Base-by-base conservation (phyloP, 1,284 basidiomycete genomes). In the Hymenochaete sp. region DNA sequence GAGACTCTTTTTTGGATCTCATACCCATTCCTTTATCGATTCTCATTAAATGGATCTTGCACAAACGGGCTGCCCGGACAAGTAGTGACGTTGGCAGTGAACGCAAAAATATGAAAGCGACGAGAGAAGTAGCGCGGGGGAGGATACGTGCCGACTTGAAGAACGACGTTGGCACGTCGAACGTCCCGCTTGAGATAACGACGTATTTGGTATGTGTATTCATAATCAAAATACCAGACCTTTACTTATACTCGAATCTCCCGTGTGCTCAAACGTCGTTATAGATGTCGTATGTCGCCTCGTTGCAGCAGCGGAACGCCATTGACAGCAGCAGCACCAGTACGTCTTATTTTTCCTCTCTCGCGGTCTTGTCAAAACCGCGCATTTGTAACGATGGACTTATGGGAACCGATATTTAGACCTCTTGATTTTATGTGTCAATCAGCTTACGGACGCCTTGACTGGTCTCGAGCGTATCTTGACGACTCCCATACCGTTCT, bases 401-500 rank as follows among this genome's bases (percentile, higher is more conserved):
- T 31, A 10, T 31, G 9, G 14, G 14, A 24, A 21, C 39, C 26
- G 16, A 14, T 21, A 43, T 45, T 5, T 48, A 82, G 80, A 74
- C 54, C 59, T 65, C n/a, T 62, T 87, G 16, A 49, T 82, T 0
- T 56, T 54, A 2, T 56, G 74, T 1, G 58, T 86, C 7, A 72
- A 71, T 52, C 68, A 72, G 51, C 70, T 88, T 32, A 74, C 77
- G 3, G 82, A 87, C 43, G 73, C 78, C 13, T 62, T 88, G 33
- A 80, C 79, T 5, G 77, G 77, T 4, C 67, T 88, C 3, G 84
- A 89, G 57, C 68, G 84, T 35, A 85, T 88, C 52, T 65, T 87
- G 10, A 86, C 83, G 0, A 87, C 82, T 0, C 84, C 84, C 1
- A 85, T 89, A 38, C 85, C 84, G 1, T 87, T 83, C 64, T 83